These are phyloP conservation scores for Capsicum rhomboideum DNA, from an alignment of 257 asterid genomes.

Conservation along the genomic window DNA sequence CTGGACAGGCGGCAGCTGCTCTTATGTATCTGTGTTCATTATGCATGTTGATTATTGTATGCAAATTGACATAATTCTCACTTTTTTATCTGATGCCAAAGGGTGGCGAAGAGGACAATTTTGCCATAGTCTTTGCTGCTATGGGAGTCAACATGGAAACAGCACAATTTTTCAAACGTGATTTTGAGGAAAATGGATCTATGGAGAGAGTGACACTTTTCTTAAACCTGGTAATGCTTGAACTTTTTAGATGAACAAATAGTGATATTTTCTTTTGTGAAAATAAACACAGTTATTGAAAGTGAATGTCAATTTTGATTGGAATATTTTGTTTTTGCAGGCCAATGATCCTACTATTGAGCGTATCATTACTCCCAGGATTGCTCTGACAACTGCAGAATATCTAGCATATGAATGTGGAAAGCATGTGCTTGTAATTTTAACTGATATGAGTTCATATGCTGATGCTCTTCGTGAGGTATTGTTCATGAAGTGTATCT, in stretches of 20 bases:
- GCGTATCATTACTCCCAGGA: conserved; percentile 94
- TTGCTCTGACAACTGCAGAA: conserved; percentile 96
- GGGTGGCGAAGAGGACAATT: conserved; percentile 88
- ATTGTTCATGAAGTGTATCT: conserved; percentile 5
- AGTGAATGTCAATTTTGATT: not conserved
- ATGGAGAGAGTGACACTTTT: conserved; percentile 99
- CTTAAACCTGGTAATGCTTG: conserved; percentile 63
- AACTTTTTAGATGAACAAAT: not conserved
- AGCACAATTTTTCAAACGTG: conserved; percentile 96
- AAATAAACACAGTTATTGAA: not conserved
- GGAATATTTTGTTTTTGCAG: conserved; percentile 28
- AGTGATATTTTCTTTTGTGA: not conserved
- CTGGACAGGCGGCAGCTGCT: not conserved
- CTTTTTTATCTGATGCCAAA: conserved; percentile 18
- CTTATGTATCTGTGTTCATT: not conserved
- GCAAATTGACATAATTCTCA: conserved; percentile 10
- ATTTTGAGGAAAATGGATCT: conserved; percentile 98
- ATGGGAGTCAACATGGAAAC: conserved; percentile 99
- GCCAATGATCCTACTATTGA: conserved; percentile 98
- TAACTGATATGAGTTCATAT: conserved; percentile 98
- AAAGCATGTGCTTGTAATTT: conserved; percentile 95
- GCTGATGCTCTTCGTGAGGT: conserved; percentile 99
- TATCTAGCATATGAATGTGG: conserved; percentile 96
- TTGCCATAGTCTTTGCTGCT: conserved; percentile 98
- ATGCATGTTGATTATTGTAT: not conserved